These are phyloP conservation scores for Citrullus mucosospermus DNA, from an alignment of 306 rosid species.

Conservation along the genomic window DNA sequence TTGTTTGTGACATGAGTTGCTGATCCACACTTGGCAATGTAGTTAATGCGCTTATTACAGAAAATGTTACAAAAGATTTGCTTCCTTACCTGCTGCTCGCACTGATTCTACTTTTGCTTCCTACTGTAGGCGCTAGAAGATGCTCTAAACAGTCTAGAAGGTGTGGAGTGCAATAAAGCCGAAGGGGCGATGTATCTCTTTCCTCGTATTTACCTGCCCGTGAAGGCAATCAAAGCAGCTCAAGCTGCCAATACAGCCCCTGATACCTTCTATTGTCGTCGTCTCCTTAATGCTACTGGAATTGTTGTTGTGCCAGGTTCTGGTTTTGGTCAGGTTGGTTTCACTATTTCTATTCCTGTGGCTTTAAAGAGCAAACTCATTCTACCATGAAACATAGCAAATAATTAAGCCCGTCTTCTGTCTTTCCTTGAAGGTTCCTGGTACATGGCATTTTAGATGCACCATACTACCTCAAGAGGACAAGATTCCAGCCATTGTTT, in stretches of 20 bases:
- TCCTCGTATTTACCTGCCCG: constrained; percentile 47
- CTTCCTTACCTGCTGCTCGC: neutral
- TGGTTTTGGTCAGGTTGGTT: constrained; percentile 84
- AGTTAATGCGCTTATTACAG: neutral
- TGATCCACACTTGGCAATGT: neutral
- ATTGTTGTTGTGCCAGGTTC: constrained; percentile 85
- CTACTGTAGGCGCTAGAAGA: constrained; percentile 50
- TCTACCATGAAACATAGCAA: neutral
- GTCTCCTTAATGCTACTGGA: constrained; percentile 73
- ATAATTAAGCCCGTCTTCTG: constrained; percentile 7
- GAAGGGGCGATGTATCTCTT: constrained; percentile 94
- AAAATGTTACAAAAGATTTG: neutral
- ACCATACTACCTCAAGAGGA: constrained; percentile 93
- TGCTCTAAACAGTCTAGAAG: constrained; percentile 64
- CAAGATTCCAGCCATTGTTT: constrained; percentile 74
- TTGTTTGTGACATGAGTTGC: neutral
- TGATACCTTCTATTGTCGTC: constrained; percentile 62
- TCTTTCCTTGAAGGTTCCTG: constrained; percentile 51
- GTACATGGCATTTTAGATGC: constrained; percentile 98
- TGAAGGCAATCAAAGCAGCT: constrained; percentile 74
- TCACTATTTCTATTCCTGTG: neutral
- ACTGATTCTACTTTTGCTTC: neutral
- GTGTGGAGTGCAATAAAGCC: constrained; percentile 77
- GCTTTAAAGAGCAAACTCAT: neutral
- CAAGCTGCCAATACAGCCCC: constrained; percentile 49